Base-by-base conservation (phyloP, 2,329 filamentous ascomycete genomes). In the Trichoderma polysporum region DNA sequence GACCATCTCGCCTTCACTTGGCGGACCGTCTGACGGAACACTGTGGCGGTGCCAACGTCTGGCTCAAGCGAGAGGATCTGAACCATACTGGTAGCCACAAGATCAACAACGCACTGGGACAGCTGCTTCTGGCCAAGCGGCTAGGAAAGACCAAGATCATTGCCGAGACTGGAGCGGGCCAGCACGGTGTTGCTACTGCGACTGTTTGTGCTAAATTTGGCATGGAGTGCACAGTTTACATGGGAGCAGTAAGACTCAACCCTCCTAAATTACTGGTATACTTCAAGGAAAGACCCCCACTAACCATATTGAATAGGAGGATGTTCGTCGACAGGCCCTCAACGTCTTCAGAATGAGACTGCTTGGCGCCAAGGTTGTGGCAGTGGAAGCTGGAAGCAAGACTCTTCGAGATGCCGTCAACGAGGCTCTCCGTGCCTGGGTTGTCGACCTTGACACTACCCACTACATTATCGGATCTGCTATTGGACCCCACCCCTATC, bases 321-420 rank as follows among this genome's bases (percentile, higher is more conserved):
- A 99, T 75, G 95, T 98, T 61, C 91, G 95, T 67, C 90, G 95
- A 73, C 95, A 99, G 79, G 94, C 95, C 2, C 85, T 99, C 67
- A 99, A 99, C 79, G 95, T 99, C 45, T 99, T 99, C 88, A 91
- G 95, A 52, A 99, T 99, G 87, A 95, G 96, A 79, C 86, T 99
- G 12, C 90, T 99, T 6, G 95, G 95, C 68, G 95, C 95, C 58
- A 91, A 91, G 73, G 95, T 99, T 49, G 87, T 99, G 47, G 91
- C 95, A 4, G 95, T 99, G 53, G 93, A 97, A 77, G 92, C 94
- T 54, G 95, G 95, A 64, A 93, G 91, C 73, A 88, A 89, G 73
- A 94, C 91, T 3, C 87, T 94, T 33, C 90, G 91, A 68, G 91
- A 94, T 74, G 91, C 94, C 3, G 94, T 98, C 80, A 98, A 98